Evolutionary conservation across 73 alveolate species (phyloP), one percentile per base, ranked within the genome.

Genomic region (Symbiodinium natans): DNA sequence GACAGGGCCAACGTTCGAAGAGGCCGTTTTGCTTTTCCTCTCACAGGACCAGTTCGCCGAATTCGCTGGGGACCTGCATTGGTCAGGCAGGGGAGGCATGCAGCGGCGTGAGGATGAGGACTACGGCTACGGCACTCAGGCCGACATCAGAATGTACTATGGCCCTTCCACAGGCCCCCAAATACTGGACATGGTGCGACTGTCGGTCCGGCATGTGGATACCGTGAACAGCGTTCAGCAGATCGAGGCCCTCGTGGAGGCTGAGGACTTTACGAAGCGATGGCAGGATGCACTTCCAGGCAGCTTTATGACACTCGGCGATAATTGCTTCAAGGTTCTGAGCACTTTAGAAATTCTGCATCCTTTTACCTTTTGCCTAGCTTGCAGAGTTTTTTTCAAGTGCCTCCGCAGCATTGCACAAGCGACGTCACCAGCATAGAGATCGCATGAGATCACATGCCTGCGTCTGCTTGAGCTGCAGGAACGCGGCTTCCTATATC

Each of bases 201-300:
- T 63, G 38, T 23, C 33, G 38, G 80, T 63, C 27, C 80, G 80
- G 15, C 80, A 63, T 9, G 80, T 27, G 80, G 80, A 92, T 34
- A 92, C 98, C 33, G 92, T 48, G 83, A 92, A 46, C 98, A 92
- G 98, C 83, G 43, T 48, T 21, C 73, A 43, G 43, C 98, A 92
- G 33, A 39, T 92, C 19, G 98, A 31, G 36, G 92, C 56, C 5
- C 42, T 92, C 34, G 92, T 38, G 39, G 59, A 92, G 43, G 48
- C 98, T 4, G 98, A 92, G 98, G 77, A 5, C 43, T 31, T 92
- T n/a, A 77, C 92, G 13, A 48, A 19, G 48, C 34, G 40, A 46
- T 92, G 98, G 98, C 98, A 92, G 63, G 59, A n/a, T 27, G 94
- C 94, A 9, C 43, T 92, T 29, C 98, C 98, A n/a, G 98, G 98